Conservation (phyloP, 495 filamentous ascomycete species). For the Penicillium bovifimosum region DNA sequence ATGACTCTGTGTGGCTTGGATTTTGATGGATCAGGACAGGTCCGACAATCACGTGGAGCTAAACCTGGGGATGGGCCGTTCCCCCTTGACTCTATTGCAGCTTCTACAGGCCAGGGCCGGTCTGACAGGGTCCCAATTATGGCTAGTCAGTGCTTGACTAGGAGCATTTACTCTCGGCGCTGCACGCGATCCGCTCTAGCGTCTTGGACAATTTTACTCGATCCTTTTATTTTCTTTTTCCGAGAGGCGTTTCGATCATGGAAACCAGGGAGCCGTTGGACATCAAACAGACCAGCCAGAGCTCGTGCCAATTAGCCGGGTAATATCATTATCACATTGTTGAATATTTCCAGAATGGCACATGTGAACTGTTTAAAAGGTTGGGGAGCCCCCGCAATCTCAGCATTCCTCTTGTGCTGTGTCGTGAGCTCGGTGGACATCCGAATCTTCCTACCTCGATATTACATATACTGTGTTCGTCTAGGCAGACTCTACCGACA, state of each 20-base stretch:
- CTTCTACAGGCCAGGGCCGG: not conserved
- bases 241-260: not conserved
- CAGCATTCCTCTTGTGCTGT: not conserved
- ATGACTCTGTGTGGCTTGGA: not conserved
- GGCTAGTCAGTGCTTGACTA: constrained; percentile 4
- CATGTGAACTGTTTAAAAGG: constrained; percentile 5
- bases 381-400: not conserved
- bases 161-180: not conserved
- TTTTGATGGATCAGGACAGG: not conserved
- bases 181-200: not conserved
- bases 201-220: not conserved
- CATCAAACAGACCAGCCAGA: not conserved
- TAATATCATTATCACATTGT: constrained; percentile 2
- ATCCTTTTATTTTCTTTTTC: not conserved
- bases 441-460: not conserved
- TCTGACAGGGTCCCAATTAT: not conserved
- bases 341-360: constrained; percentile 2
- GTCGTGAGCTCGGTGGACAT: not conserved
- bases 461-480: not conserved
- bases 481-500: not conserved
- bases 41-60: not conserved
- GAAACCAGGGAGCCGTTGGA: constrained; percentile 1
- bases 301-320: constrained; percentile 2
- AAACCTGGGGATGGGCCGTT: not conserved
- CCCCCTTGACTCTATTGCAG: not conserved